These are phyloP conservation scores for Fusarium veterinarium DNA, from an alignment of 2,329 filamentous ascomycete species.

Conservation along the genomic window DNA sequence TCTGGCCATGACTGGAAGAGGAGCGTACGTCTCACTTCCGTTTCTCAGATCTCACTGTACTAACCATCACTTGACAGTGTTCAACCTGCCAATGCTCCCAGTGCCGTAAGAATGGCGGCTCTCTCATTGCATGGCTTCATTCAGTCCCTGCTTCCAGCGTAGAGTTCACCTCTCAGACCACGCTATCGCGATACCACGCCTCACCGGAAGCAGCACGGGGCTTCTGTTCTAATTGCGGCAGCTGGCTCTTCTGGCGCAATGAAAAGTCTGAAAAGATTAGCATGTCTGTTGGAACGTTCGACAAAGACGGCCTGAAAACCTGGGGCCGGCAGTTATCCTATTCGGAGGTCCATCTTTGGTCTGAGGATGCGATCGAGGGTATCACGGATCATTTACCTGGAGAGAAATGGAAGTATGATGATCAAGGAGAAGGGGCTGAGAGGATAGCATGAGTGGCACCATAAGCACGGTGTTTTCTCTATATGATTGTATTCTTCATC, in stretches of 20 bases:
- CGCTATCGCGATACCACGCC: constrained; percentile 55
- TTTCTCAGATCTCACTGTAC: not conserved
- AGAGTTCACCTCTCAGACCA: constrained; percentile 48
- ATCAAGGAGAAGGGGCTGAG: constrained; percentile 40
- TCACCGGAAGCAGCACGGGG: constrained; percentile 55
- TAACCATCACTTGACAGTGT: constrained; percentile 46
- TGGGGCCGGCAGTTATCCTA: constrained; percentile 56
- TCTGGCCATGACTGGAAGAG: constrained; percentile 57
- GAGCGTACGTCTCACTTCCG: constrained; percentile 41
- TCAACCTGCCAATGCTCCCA: constrained; percentile 66
- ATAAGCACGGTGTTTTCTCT: not conserved
- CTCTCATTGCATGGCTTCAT: constrained; percentile 58
- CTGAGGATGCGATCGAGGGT: constrained; percentile 59
- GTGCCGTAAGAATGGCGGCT: constrained; percentile 63
- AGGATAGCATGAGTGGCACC: not conserved
- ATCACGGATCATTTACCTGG: constrained; percentile 58
- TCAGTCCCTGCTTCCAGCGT: constrained; percentile 51
- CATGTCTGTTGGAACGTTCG: constrained; percentile 58
- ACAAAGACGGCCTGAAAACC: constrained; percentile 55
- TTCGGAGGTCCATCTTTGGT: constrained; percentile 54
- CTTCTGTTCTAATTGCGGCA: constrained; percentile 63
- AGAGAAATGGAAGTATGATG: constrained; percentile 36
- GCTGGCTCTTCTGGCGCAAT: constrained; percentile 59
- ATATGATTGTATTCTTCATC: constrained; percentile 1
- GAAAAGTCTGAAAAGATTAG: constrained; percentile 46